phyloP scores from a whole-genome alignment of 805 yeast species.

The Huiozyma naganishii region DNA sequence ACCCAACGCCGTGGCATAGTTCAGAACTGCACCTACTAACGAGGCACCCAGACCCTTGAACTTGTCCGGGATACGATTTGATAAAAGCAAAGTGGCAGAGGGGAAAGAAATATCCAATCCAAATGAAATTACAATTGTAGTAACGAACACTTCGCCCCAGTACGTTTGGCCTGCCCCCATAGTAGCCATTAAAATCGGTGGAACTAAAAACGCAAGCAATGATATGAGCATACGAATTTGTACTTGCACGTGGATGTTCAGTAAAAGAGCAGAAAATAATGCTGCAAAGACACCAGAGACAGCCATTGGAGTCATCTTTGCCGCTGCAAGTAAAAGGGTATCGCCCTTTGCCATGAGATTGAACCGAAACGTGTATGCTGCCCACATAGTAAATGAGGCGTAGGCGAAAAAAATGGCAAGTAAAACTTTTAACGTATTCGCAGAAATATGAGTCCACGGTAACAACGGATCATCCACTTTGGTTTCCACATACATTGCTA shows the following conservation, averaged over 20 bases:
- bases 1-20: slow-evolving; percentile 53
- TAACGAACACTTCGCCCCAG: slow-evolving; percentile 45
- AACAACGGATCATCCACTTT: slow-evolving; percentile 38
- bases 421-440: slow-evolving; percentile 1
- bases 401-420: slow-evolving; percentile 31
- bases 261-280: slow-evolving; percentile 9
- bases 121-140: slow-evolving; percentile 40
- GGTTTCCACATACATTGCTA: slow-evolving; percentile 30
- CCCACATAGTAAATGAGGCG: slow-evolving; percentile 48
- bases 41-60: slow-evolving; percentile 65
- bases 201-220: not conserved
- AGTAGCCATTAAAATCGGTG: slow-evolving; percentile 34
- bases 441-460: slow-evolving; percentile 26
- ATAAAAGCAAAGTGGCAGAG: slow-evolving; percentile 47
- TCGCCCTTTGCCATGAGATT: slow-evolving; percentile 35
- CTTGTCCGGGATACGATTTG: slow-evolving; percentile 41
- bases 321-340: slow-evolving; percentile 33
- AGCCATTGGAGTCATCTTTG: slow-evolving; percentile 32
- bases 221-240: slow-evolving; percentile 4
- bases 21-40: slow-evolving; percentile 48
- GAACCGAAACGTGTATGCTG: slow-evolving; percentile 42
- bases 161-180: slow-evolving; percentile 44
- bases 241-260: slow-evolving; percentile 3
- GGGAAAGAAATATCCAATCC: slow-evolving; percentile 68
- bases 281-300: slow-evolving; percentile 45